Conservation (phyloP, 129 eudicot species). For the Scalesia atractyloides region DNA sequence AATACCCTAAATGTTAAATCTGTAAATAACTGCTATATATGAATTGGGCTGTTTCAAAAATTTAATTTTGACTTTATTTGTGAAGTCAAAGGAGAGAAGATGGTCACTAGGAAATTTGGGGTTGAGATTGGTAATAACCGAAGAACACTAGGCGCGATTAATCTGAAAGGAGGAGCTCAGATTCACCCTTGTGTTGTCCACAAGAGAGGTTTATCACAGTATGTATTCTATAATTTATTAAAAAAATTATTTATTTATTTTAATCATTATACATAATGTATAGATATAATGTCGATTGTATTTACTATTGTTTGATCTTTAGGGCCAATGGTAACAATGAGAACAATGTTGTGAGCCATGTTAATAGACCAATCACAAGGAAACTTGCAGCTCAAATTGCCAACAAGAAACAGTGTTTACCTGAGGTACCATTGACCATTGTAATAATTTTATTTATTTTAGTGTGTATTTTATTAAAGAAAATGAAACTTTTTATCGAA, state of each 20-base stretch:
- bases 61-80: neutral
- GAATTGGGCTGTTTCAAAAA: neutral
- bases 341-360: slow-evolving; percentile 6
- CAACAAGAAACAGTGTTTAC: slow-evolving; percentile 41
- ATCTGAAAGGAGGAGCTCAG: slow-evolving; percentile 57
- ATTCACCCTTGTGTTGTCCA: slow-evolving; percentile 56
- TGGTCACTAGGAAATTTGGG: slow-evolving; percentile 49
- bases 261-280: neutral
- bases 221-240: neutral
- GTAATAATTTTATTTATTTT: neutral
- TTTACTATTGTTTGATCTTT: slow-evolving; percentile 11
- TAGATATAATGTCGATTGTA: neutral
- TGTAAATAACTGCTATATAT: neutral
- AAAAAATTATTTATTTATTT: neutral
- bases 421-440: slow-evolving; percentile 40
- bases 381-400: slow-evolving; percentile 75
- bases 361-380: slow-evolving; percentile 31
- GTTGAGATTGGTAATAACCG: slow-evolving; percentile 52
- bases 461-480: neutral
- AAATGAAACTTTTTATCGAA: neutral
- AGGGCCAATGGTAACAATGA: slow-evolving; percentile 17
- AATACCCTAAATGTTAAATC: slow-evolving; percentile 17
- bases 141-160: slow-evolving; percentile 61
- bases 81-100: slow-evolving; percentile 38
- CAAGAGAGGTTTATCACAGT: slow-evolving; percentile 68